Base-by-base conservation (phyloP, 2,329 filamentous ascomycete species). In the Diaporthe nobilis region DNA sequence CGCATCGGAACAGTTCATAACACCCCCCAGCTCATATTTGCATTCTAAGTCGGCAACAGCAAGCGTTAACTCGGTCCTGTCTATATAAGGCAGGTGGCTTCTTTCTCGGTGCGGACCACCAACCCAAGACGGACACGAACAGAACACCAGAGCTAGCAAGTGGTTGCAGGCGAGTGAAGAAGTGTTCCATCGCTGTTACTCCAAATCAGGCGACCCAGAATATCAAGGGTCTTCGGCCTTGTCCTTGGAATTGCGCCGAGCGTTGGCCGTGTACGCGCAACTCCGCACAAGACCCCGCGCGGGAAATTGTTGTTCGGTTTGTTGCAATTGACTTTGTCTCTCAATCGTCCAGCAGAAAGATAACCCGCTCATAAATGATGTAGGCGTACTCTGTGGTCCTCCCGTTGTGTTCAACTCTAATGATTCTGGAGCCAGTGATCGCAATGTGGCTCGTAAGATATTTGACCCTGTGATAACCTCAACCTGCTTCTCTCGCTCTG, bases 201-300 rank as follows among this genome's bases (percentile, higher is more conserved):
- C 65, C 65, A 68, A 68, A 53, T 68, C 65, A 68, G 31, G 47
- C 47, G 65, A 68, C 47, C 47, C 47, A 28, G 13, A 53, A 28
- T 51, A 25, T 39, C 65, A 53, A 39, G 47, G 65, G 28, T 34
- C 47, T 49, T 68, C 65, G 65, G 65, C 31, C 65, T 53, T 68
- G 22, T 68, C 47, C 22, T 20, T 8, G n/a, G 47, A 2, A 37
- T 53, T 53, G n/a, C 13, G 65, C 65, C 47, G 31, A 68, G 65
- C 47, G 47, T 28, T 68, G 65, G 47, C 65, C 53, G 47, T 37
- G 65, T 53, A 39, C 20, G 49, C 49, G 47, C 15, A 28, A 53
- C 47, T 53, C 47, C 31, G 65, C 65, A 68, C n/a, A 34, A 68
- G 60, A 68, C 63, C 63, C 63, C 63, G 63, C 63, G 63, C 63